Percentiles rank a stretch among this genome's conserved stretches.
These are phyloP conservation scores for Leucaena leucocephala DNA, from an alignment of 306 rosid genomes.

Conservation along the genomic window DNA sequence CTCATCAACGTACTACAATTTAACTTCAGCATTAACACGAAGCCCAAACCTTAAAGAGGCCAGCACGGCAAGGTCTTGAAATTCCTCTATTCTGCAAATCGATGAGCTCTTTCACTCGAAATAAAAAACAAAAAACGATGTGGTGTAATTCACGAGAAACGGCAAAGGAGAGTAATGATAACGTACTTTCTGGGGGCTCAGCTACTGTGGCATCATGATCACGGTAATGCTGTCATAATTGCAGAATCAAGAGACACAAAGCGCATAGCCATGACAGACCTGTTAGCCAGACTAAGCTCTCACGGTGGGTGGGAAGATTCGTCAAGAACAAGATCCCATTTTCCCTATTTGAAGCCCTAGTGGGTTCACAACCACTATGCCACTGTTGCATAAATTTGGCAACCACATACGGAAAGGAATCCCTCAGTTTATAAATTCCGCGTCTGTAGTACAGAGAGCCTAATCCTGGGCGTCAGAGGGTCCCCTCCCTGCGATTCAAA, in stretches of 20 bases:
- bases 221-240: slow-evolving; percentile 27
- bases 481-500: background rate
- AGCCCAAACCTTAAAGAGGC: background rate
- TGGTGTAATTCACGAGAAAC: slow-evolving; percentile 2
- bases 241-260: slow-evolving; percentile 8
- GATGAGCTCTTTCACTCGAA: background rate
- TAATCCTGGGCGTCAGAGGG: background rate
- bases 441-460: background rate
- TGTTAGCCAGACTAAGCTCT: background rate
- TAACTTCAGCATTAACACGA: background rate
- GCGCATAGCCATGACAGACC: background rate
- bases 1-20: background rate
- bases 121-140: background rate
- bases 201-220: slow-evolving; percentile 24
- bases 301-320: too few relatives aligned
- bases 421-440: slow-evolving; percentile 16
- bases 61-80: background rate
- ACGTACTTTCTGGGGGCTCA: slow-evolving; percentile 9
- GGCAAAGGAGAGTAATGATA: slow-evolving; percentile 12
- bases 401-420: slow-evolving; percentile 14
- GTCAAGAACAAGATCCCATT: background rate
- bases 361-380: background rate
- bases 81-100: background rate
- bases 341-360: background rate
- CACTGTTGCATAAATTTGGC: slow-evolving; percentile 14